Evolutionary conservation across 805 yeast species (phyloP), one percentile per base, ranked within the genome.

Genomic region (Metschnikowia colocasiae): DNA sequence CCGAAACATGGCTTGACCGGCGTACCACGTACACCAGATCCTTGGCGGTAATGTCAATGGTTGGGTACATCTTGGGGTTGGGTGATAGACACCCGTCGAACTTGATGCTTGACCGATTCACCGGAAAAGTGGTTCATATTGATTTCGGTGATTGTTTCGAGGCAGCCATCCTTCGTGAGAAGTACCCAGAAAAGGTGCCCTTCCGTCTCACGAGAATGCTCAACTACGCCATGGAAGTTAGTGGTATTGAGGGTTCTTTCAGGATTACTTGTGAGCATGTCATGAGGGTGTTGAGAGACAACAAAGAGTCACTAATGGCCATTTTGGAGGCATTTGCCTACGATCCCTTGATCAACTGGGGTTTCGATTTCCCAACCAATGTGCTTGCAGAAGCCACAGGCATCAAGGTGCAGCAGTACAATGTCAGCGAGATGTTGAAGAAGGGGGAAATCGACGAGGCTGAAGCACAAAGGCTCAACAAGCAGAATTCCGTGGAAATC

Each of bases 61-160:
- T 86, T 36, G 99, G 99, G 1, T 94, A 94, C 64, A 92, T 94
- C 45, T 74, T 94, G 20, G 99, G 99, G 12, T 75, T 94, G 18
- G 99, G 99, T 51, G 99, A 94, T 64, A 81, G 99, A 52, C 99
- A 94, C 67, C 99, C 99, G 23, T 88, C 97, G 26, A 94, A 94
- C 61, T 76, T 94, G 68, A 88, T 94, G 97, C 79, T 94, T 68
- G 96, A 92, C 64, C 74, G 97, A 53, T 80, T 85, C 42, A 89
- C 98, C 0, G 99, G 99, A 51, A 90, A 92, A 60, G 97, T 94
- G 43, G 80, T 94, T 32, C 99, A 94, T 63, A 92, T 94, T 67
- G 99, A 94, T 75, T 94, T 92, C 68, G 99, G 99, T 55, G 99
- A 94, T 64, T 94, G 99, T 78, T 94, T 94, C 61, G 99, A 94